These are phyloP conservation scores for Linanthus parryae DNA, from an alignment of 148 eudicot species.

Conservation along the genomic window DNA sequence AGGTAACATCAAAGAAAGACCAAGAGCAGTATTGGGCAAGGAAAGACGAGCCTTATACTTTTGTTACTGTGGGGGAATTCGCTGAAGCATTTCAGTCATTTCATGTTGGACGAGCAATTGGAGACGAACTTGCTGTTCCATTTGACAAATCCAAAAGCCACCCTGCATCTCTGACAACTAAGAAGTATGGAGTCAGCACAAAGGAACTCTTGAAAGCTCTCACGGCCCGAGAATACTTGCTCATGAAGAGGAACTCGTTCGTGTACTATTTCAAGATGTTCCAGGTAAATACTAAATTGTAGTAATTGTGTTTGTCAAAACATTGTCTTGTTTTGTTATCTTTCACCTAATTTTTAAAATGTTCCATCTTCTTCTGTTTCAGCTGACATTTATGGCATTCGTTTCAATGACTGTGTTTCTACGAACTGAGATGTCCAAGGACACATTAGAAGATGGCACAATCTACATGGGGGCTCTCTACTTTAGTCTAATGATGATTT, in stretches of 20 bases:
- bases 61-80: constrained; percentile 16
- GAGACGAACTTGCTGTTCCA: constrained; percentile 29
- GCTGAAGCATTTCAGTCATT: constrained; percentile 21
- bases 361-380: constrained; percentile 8
- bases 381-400: constrained; percentile 24
- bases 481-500: constrained; percentile 25
- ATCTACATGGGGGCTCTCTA: constrained; percentile 40
- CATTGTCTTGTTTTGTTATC: too few species aligned
- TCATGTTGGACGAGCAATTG: constrained; percentile 19
- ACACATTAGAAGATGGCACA: constrained; percentile 21
- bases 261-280: constrained; percentile 22
- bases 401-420: constrained; percentile 22
- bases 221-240: constrained; percentile 22
- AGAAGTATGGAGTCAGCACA: constrained; percentile 20
- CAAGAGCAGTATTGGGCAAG: constrained; percentile 37
- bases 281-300: constrained; percentile 4
- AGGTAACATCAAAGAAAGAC: constrained; percentile 43
- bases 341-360: too few species aligned
- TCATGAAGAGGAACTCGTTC: constrained; percentile 36
- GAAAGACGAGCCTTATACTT: constrained; percentile 18
- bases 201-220: constrained; percentile 30
- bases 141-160: constrained; percentile 35
- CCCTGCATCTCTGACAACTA: constrained; percentile 25
- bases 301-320: too few species aligned
- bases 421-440: constrained; percentile 26